phyloP scores from a whole-genome alignment of 106 monocot genomes.

The Dendrobium catenatum region DNA sequence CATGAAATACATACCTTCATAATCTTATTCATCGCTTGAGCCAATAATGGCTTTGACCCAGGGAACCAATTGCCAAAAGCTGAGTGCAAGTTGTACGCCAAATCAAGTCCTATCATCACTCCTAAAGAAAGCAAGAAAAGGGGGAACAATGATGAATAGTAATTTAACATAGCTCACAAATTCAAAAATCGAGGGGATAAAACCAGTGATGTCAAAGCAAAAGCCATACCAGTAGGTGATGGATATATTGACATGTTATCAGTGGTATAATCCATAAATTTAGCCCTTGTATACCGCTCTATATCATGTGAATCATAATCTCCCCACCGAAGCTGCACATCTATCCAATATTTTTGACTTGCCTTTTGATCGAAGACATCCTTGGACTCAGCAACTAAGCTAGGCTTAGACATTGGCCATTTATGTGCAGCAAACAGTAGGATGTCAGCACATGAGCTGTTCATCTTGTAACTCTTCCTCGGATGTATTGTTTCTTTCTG shows the following conservation, averaged over 20 bases:
- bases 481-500: constrained; percentile 99
- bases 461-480: constrained; percentile 99
- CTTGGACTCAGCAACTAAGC: constrained; percentile 90
- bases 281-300: constrained; percentile 97
- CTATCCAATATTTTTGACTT: constrained; percentile 98
- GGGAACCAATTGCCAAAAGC: constrained; percentile 99
- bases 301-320: constrained; percentile 99
- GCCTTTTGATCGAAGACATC: constrained; percentile 99
- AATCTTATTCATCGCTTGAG: constrained; percentile 99
- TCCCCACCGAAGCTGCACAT: constrained; percentile 98
- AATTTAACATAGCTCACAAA: not conserved
- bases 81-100: constrained; percentile 98
- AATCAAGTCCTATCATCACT: constrained; percentile 97
- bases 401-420: constrained; percentile 99
- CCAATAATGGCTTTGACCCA: constrained; percentile 91
- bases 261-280: constrained; percentile 99
- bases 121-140: constrained; percentile 23
- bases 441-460: constrained; percentile 98
- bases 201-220: not conserved
- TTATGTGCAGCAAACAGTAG: constrained; percentile 96
- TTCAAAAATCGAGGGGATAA: not conserved
- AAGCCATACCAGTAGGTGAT: constrained; percentile 83
- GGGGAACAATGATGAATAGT: not conserved
- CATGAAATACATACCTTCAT: constrained; percentile 71
- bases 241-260: constrained; percentile 99